Base-by-base conservation (phyloP, 345 rosid genomes). In the Rhodamnia rubescens region DNA sequence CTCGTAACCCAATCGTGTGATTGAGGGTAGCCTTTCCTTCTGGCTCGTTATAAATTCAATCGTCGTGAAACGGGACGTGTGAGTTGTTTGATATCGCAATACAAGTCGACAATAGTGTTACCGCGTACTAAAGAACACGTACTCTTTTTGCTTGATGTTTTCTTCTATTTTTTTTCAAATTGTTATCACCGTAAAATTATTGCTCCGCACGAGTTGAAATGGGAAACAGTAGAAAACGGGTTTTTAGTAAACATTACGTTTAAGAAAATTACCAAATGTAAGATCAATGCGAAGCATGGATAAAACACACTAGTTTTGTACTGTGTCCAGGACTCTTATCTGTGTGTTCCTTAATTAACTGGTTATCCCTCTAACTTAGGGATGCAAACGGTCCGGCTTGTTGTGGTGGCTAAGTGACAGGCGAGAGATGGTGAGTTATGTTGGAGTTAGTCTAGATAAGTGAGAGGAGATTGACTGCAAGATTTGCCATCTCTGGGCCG, bases 1-100 rank as follows among this genome's bases (percentile, higher is more conserved):
- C 74, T 7, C 29, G 1, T 1, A 1, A 40, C 3, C 8, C 44
- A 10, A 2, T 8, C 0, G 4, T 4, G 47, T 1, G 2, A 32
- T 32, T 3, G 24, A 32, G 78, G 16, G 78, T 32, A 69, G 13
- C 9, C 13, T 69, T 18, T 32, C 1, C 78, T 18, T 69, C 24
- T 69, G 32, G 3, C 32, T 32, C 47, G 4, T 32, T 18, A 0
- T 4, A 4, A 15, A 32, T 69, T 69, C 4, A 11, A 69, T 36
- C 32, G 18, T 69, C 20, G 44, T 18, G 14, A 21, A 7, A 8
- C 24, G 29, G 16, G 20, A 1, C 44, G 7, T 15, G 42, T 2
- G 21, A 69, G 78, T 16, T 69, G 24, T 40, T 32, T 18, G 3
- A 0, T 1, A 4, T 32, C 18, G 13, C 47, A 8, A 69, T 32